Percentiles rank a stretch among this genome's conserved stretches.
These are phyloP conservation scores for Mycena pura DNA, from an alignment of 768 basidiomycete genomes.

Conservation along the genomic window DNA sequence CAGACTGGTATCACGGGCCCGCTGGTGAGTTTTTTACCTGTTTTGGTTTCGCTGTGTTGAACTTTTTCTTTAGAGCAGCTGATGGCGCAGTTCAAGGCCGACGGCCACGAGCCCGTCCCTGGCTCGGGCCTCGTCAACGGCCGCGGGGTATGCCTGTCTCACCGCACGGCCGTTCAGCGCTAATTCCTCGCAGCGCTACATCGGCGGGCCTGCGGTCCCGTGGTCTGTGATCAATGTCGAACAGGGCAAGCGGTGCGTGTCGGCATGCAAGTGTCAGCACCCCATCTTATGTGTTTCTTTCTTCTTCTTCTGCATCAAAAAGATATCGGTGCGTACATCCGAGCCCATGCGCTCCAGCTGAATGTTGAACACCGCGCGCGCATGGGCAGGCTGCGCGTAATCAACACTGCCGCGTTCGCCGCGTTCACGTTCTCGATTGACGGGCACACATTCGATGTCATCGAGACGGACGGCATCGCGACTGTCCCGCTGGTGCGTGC, in stretches of 20 bases:
- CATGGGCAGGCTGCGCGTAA: constrained; percentile 43
- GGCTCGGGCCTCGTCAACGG: constrained; percentile 21
- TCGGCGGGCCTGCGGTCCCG: constrained; percentile 40
- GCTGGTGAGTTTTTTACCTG: too few relatives aligned
- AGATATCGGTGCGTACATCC: constrained; percentile 11
- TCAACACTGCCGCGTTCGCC: constrained; percentile 43
- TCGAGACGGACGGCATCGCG: constrained; percentile 44
- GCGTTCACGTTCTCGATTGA: constrained; percentile 35
- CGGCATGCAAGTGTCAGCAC: neutral
- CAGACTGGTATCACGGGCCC: constrained; percentile 27
- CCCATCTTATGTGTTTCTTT: neutral
- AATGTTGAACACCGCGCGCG: constrained; percentile 33
- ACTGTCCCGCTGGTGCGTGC: constrained; percentile 28
- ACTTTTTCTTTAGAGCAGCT: neutral
- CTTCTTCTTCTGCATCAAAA: neutral
- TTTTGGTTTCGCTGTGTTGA: too few relatives aligned
- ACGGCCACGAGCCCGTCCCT: constrained; percentile 26
- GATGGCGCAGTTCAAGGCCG: constrained; percentile 32
- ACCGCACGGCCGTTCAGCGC: constrained; percentile 30
- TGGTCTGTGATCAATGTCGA: constrained; percentile 45
- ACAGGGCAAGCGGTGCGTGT: constrained; percentile 35
- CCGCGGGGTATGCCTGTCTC: neutral
- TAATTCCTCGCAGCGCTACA: constrained; percentile 41
- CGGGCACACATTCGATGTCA: constrained; percentile 37
- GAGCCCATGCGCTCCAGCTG: too few relatives aligned